Base-by-base conservation (phyloP, 2,329 filamentous ascomycete genomes). In the Rutstroemia sp. region DNA sequence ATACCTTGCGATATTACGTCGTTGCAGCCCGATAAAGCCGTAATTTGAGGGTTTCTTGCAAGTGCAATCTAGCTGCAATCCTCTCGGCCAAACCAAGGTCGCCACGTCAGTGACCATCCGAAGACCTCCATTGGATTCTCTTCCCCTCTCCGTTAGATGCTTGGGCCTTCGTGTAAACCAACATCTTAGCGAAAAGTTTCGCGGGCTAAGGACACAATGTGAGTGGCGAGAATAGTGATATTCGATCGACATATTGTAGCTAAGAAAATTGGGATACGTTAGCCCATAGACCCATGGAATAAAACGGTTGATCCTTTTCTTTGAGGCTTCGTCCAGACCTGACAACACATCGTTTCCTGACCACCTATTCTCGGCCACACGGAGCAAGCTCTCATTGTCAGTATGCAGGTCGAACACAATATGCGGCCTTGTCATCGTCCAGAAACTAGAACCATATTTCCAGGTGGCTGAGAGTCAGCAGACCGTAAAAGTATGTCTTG, bases 101-200 rank as follows among this genome's bases (percentile, higher is more conserved):
- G 67, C 67, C 67, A 69, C 67, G 67, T 69, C 62, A 66, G 62
- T 64, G 55, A 45, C 54, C 54, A 37, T 52, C 48, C 49, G 49
- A 48, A 46, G 54, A 42, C 58, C 59, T 51, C 56, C 56, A 63
- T 63, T 66, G 59, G 62, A 58, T 64, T 61, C 34, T 19, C 18
- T 54, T 49, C 55, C 59, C 49, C 48, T 62, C 59, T 54, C 60
- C 61, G 50, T 49, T 56, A 55, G 16, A 25, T 55, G 53, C 46
- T 48, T 38, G 37, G 46, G 51, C 47, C 53, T 52, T 45, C 41
- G 54, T 39, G 49, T 56, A 52, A 41, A 54, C 45, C 39, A 53
- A 46, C 41, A 44, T 53, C 47, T 55, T 61, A 60, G 57, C 50
- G 23, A 47, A 45, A 51, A 34, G 30, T n/a, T 51, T 58, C 34